These are phyloP conservation scores for Moricandia moricandioides DNA, from an alignment of 345 rosid species.

Conservation along the genomic window DNA sequence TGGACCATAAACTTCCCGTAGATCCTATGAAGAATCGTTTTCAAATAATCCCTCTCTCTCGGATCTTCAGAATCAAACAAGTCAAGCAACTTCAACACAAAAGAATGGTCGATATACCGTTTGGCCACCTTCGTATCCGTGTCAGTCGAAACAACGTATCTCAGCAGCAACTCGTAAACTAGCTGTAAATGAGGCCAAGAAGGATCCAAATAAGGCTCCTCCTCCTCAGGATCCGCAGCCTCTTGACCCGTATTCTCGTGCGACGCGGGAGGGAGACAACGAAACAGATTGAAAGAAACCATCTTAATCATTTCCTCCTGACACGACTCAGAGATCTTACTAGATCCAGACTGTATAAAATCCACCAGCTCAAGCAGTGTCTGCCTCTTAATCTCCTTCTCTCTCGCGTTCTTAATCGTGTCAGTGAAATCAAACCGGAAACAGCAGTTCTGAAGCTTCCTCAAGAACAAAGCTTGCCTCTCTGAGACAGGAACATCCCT, in stretches of 20 bases:
- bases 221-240: not conserved
- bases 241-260: not conserved
- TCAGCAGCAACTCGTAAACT: not conserved
- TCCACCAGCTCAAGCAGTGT: slow-evolving; percentile 78
- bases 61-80: slow-evolving; percentile 68
- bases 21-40: not conserved
- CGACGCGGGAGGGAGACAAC: not conserved
- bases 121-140: slow-evolving; percentile 84
- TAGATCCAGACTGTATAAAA: slow-evolving; percentile 75
- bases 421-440: slow-evolving; percentile 70
- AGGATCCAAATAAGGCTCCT: not conserved
- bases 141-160: slow-evolving; percentile 40
- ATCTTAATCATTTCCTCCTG: not conserved
- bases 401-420: slow-evolving; percentile 52
- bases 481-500: slow-evolving; percentile 63
- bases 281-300: not conserved
- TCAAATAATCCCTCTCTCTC: not conserved
- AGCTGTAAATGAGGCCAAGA: not conserved
- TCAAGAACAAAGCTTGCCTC: slow-evolving; percentile 57
- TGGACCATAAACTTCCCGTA: not conserved
- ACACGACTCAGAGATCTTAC: slow-evolving; percentile 63
- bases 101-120: slow-evolving; percentile 79
- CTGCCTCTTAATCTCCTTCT: slow-evolving; percentile 88
- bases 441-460: slow-evolving; percentile 77
- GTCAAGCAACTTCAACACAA: slow-evolving; percentile 78